Evolutionary conservation across 768 basidiomycete genomes (phyloP).

Genomic region (Tephrocybe sp.): DNA sequence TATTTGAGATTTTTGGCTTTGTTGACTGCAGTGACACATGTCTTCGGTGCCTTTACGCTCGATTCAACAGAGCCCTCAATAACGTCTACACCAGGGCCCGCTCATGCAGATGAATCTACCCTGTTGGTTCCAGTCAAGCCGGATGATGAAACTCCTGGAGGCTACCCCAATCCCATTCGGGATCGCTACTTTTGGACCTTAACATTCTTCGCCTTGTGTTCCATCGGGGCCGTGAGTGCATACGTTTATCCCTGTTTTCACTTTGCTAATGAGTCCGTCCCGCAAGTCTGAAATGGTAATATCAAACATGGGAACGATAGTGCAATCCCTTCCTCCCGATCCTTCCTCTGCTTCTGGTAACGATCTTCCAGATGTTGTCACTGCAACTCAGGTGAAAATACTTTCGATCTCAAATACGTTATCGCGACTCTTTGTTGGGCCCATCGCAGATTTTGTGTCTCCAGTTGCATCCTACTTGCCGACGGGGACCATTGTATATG

Average conservation of each 20-base stretch:
- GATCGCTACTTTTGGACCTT: constrained; percentile 69
- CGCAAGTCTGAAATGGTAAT: constrained; percentile 77
- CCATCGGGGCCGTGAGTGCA: constrained; percentile 68
- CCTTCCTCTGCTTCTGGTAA: constrained; percentile 14
- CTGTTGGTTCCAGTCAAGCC: constrained; percentile 24
- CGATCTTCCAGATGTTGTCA: constrained; percentile 33
- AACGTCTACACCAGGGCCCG: not conserved
- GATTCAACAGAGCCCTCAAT: constrained; percentile 12
- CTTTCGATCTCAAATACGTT: constrained; percentile 72
- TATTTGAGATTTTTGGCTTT: constrained; percentile 62
- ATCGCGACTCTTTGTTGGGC: constrained; percentile 66
- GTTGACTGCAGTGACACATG: constrained; percentile 51
- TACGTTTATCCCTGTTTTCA: not conserved
- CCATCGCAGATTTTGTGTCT: constrained; percentile 71
- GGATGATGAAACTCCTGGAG: not conserved
- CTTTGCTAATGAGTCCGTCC: not conserved
- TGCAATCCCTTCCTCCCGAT: constrained; percentile 55
- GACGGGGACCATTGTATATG: constrained; percentile 32
- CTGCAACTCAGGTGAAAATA: constrained; percentile 66
- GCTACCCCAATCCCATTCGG: constrained; percentile 43
- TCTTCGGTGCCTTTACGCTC: constrained; percentile 51
- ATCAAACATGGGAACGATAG: constrained; percentile 78
- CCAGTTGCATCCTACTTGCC: constrained; percentile 52
- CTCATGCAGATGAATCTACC: constrained; percentile 29
- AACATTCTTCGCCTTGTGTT: constrained; percentile 44